Conservation (phyloP, 176 grass and related monocot species). For the Aegilops tauschii region DNA sequence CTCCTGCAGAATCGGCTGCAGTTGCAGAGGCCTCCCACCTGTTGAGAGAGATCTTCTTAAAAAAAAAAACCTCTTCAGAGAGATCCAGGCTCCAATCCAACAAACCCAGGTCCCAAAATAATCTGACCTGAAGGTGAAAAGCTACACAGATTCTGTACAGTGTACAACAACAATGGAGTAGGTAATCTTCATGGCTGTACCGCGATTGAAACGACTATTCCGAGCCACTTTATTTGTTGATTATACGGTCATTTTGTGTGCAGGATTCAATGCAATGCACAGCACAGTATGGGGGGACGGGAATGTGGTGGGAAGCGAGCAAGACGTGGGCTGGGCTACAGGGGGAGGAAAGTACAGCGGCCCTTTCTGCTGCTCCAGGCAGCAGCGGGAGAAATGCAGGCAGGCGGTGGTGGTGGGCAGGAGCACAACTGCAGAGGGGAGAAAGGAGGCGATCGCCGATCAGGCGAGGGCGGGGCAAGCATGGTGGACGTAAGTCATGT, state of each 20-base stretch:
- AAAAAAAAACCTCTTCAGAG: too few species aligned
- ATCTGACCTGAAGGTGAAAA: background rate
- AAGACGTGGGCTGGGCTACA: background rate
- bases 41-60: background rate
- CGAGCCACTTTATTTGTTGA: background rate
- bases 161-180: too few species aligned
- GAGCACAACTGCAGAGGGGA: background rate
- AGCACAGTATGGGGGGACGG: background rate
- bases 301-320: background rate
- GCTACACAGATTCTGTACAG: background rate
- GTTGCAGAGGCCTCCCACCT: background rate
- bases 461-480: too few species aligned
- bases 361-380: background rate
- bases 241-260: background rate
- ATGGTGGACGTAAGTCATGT: too few species aligned
- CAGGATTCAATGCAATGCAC: background rate
- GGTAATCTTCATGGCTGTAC: background rate
- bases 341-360: background rate
- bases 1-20: conserved; percentile 23
- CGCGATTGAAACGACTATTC: background rate
- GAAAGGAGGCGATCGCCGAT: background rate
- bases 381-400: background rate
- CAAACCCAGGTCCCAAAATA: background rate
- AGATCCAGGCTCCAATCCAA: background rate
- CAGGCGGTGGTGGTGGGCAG: background rate